Percentiles rank a stretch among this genome's conserved stretches.
Evolutionary conservation across 352 stramenopile genomes (phyloP).

Genomic region (Globisporangium apiculatum): DNA sequence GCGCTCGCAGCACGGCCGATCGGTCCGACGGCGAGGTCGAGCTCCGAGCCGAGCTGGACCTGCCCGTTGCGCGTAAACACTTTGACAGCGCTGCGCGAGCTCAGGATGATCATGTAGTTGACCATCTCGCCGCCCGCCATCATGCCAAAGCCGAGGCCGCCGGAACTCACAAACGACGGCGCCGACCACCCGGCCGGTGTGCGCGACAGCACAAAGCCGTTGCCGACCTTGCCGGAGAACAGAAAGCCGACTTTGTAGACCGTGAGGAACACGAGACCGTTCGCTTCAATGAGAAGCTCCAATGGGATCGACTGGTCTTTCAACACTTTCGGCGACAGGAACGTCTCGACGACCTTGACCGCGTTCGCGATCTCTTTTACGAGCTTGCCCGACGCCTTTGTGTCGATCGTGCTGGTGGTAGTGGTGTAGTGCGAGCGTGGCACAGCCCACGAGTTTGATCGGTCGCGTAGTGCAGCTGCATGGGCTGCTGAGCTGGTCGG

Average conservation of each 20-base stretch:
- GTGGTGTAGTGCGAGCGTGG: constrained; percentile 17
- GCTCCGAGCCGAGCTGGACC: constrained; percentile 64
- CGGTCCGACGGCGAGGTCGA: constrained; percentile 63
- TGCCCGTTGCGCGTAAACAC: constrained; percentile 75
- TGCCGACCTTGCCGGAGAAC: constrained; percentile 73
- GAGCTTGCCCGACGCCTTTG: constrained; percentile 48
- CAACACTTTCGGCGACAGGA: constrained; percentile 63
- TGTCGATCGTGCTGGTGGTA: constrained; percentile 42
- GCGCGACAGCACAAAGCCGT: constrained; percentile 68
- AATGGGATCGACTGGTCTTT: constrained; percentile 80
- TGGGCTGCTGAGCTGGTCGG: constrained; percentile 10
- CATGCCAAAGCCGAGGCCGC: constrained; percentile 74
- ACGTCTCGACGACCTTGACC: constrained; percentile 59
- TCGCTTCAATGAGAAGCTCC: constrained; percentile 64
- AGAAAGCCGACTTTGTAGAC: constrained; percentile 80
- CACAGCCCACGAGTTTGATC: constrained; percentile 51
- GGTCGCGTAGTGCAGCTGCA: constrained; percentile 36
- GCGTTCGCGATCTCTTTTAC: constrained; percentile 58
- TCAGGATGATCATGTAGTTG: constrained; percentile 80
- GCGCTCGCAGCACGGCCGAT: constrained; percentile 63
- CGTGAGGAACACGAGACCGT: constrained; percentile 72
- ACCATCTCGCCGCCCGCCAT: constrained; percentile 78
- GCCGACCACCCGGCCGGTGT: constrained; percentile 68
- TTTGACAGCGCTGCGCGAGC: constrained; percentile 64
- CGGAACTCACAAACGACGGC: constrained; percentile 62